A percentile compares a stretch with the other conserved stretches of the same genome.
These are phyloP conservation scores for Citrus sinensis DNA, from an alignment of 345 rosid genomes.

Conservation along the genomic window DVS_A1.0 CM039163.1:51931501-51932000, in stretches of 20 bases:
- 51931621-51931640: slow-evolving; percentile 90
- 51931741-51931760: not conserved
- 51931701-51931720: not conserved
- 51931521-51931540: not conserved
- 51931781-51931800: not conserved
- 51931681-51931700: not conserved
- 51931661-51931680: not conserved
- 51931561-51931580: slow-evolving; percentile 22
- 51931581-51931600: slow-evolving; percentile 87
- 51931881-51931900: not conserved
- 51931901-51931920: not conserved
- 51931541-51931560: not conserved
- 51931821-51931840: not conserved
- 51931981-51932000: not conserved
- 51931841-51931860: not conserved
- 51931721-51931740: not conserved
- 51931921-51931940: not conserved
- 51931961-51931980: not conserved
- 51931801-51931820: not conserved
- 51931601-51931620: slow-evolving; percentile 63
- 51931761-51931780: not conserved
- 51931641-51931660: slow-evolving; percentile 11
- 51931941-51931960: not conserved
- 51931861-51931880: not conserved
- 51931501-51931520: not conserved